phyloP scores from a whole-genome alignment of 2,329 filamentous ascomycete species.

The Calycina marina region DNA sequence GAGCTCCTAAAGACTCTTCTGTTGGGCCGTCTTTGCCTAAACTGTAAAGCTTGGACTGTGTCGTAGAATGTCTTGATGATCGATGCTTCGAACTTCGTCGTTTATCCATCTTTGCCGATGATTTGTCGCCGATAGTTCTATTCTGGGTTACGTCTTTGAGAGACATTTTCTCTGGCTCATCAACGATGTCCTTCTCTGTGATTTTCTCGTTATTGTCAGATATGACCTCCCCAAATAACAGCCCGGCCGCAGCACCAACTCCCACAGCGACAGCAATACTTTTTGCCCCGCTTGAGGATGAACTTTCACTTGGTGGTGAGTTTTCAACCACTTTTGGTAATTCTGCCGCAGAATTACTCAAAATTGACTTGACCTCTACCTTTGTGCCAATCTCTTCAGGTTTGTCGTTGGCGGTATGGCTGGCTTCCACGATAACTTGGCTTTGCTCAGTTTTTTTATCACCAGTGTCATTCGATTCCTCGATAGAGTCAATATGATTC shows the following conservation, averaged over 20 bases:
- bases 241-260: background rate
- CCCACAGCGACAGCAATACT: background rate
- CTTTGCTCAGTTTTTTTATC: too few relatives aligned
- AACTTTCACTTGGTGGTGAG: too few relatives aligned
- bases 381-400: too few relatives aligned
- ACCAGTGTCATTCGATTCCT: too few relatives aligned
- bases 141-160: background rate
- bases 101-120: background rate
- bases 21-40: conserved; percentile 6
- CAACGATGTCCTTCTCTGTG: background rate
- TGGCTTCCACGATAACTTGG: too few relatives aligned
- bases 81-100: conserved; percentile 4
- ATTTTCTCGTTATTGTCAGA: background rate
- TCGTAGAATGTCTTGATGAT: conserved; percentile 13
- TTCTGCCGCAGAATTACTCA: background rate
- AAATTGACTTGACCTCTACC: too few relatives aligned
- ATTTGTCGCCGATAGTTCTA: background rate
- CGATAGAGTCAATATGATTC: too few relatives aligned
- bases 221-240: background rate
- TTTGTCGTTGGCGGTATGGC: too few relatives aligned
- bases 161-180: background rate
- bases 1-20: conserved; percentile 6
- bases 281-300: background rate
- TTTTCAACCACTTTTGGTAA: background rate
- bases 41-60: conserved; percentile 9